Conservation (phyloP, 257 asterid species). For the Gardenia jasminoides region DNA sequence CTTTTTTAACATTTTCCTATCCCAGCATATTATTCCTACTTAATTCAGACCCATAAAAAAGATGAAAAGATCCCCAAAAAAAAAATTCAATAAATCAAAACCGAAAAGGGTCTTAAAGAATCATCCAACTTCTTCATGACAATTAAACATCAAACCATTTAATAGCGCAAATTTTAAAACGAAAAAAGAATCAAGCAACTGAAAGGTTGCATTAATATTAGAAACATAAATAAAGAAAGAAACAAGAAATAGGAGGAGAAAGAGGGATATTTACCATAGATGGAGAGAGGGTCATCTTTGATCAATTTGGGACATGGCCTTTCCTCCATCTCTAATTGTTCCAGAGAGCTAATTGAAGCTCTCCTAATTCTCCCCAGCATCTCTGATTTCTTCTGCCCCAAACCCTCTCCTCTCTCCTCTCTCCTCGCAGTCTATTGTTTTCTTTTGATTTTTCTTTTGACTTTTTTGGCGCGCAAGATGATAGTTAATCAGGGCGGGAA, state of each 20-base stretch:
- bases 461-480: background rate
- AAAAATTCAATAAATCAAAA: background rate
- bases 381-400: background rate
- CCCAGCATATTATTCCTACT: background rate
- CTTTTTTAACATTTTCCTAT: background rate
- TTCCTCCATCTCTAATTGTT: slow-evolving; percentile 55
- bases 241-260: background rate
- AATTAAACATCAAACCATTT: background rate
- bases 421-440: background rate
- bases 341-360: slow-evolving; percentile 52
- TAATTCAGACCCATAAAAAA: background rate
- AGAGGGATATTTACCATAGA: slow-evolving; percentile 50
- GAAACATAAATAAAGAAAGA: background rate
- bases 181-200: background rate
- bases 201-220: background rate
- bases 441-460: background rate
- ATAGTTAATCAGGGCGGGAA: background rate
- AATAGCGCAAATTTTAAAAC: background rate
- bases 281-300: slow-evolving; percentile 76
- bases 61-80: background rate
- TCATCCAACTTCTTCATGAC: background rate
- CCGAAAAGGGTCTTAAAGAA: background rate
- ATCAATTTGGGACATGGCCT: slow-evolving; percentile 52
- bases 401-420: no score
- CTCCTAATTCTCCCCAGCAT: slow-evolving; percentile 71